These are phyloP conservation scores for Hyaloscypha bicolor DNA, from an alignment of 495 filamentous ascomycete species.

Conservation along the genomic window DNA sequence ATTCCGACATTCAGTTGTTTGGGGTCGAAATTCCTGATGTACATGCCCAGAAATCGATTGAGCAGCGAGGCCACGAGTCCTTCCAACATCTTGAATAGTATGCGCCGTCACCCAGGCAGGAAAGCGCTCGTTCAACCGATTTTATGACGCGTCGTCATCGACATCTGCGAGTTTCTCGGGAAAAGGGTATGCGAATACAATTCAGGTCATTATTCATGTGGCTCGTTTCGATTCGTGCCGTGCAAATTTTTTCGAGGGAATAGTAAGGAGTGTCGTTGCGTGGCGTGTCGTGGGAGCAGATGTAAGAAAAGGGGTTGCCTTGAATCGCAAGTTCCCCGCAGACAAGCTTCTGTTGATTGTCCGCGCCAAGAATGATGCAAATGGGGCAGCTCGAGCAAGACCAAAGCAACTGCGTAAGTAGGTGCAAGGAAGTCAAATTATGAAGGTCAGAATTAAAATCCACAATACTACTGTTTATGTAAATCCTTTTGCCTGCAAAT, in stretches of 20 bases:
- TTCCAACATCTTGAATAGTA: slow-evolving; percentile 57
- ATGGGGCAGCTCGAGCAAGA: background rate
- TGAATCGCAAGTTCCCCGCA: slow-evolving; percentile 21
- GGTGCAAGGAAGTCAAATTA: background rate
- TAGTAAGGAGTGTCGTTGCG: background rate
- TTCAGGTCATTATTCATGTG: slow-evolving; percentile 19
- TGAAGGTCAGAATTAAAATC: background rate
- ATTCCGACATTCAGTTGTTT: slow-evolving; percentile 96
- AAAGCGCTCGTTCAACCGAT: slow-evolving; percentile 31
- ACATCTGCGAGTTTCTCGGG: slow-evolving; percentile 4
- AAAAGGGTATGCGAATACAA: background rate
- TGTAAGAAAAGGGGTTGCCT: slow-evolving; percentile 5
- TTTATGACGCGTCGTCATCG: slow-evolving; percentile 26
- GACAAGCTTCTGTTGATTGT: background rate
- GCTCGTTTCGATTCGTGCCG: slow-evolving; percentile 13
- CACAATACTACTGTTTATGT: background rate
- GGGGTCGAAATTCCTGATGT: slow-evolving; percentile 98
- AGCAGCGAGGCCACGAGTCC: slow-evolving; percentile 82
- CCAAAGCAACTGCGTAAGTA: background rate
- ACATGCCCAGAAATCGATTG: slow-evolving; percentile 99
- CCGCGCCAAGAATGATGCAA: background rate
- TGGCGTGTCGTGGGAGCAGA: background rate
- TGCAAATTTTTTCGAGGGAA: background rate
- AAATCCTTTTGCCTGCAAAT: slow-evolving; percentile 4
- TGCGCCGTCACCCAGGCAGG: slow-evolving; percentile 59